A percentile compares a stretch with the other conserved stretches of the same genome.
phyloP scores from a whole-genome alignment of 305 asterid species.

The Coffea humblotiana region DNA sequence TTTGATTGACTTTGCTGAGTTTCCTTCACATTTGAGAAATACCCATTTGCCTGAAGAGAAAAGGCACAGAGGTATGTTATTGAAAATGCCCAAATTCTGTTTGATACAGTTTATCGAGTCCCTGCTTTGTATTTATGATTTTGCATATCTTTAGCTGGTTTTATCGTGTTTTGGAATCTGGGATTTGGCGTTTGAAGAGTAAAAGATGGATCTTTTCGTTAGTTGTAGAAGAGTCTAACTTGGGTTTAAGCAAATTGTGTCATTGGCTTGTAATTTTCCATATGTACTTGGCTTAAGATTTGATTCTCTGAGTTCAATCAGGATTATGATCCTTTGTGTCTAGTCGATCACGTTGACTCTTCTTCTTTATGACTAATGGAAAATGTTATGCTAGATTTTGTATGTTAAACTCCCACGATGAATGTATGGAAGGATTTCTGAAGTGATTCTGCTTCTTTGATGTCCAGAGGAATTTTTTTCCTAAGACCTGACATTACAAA shows the following conservation, averaged over 20 bases:
- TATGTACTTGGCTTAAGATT: slow-evolving; percentile 3
- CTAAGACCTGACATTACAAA: neutral
- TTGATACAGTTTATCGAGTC: neutral
- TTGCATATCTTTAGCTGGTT: slow-evolving; percentile 19
- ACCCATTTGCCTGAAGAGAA: slow-evolving; percentile 34
- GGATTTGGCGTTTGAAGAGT: slow-evolving; percentile 10
- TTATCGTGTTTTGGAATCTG: slow-evolving; percentile 6
- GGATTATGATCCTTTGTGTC: neutral
- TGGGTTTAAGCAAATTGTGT: slow-evolving; percentile 12
- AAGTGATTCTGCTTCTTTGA: neutral
- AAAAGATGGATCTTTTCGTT: slow-evolving; percentile 16
- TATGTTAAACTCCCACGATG: neutral
- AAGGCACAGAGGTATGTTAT: slow-evolving; percentile 37
- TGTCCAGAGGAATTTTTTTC: neutral
- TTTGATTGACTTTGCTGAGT: slow-evolving; percentile 25
- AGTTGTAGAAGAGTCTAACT: slow-evolving; percentile 3
- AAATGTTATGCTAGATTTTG: neutral
- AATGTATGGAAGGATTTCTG: neutral
- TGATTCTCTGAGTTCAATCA: slow-evolving; percentile 12
- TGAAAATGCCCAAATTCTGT: slow-evolving; percentile 16
- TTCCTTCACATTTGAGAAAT: slow-evolving; percentile 27
- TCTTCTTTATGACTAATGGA: neutral
- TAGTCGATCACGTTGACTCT: neutral
- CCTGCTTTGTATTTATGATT: slow-evolving; percentile 21
- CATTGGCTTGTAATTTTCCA: neutral